Base-by-base conservation (phyloP, 495 filamentous ascomycete genomes). In the Aspergillus steynii region DNA sequence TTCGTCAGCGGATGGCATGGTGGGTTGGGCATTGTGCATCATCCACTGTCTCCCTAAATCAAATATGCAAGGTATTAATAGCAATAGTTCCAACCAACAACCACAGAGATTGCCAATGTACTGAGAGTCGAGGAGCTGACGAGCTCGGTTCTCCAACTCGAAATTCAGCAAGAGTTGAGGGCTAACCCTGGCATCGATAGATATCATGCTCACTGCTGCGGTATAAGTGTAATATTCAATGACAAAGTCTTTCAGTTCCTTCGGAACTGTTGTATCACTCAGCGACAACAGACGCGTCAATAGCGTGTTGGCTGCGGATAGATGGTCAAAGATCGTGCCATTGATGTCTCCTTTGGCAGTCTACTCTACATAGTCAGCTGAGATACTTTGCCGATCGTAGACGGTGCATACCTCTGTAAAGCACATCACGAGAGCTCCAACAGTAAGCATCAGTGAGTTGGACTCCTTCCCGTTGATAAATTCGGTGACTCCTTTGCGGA, bases 161-260 rank as follows among this genome's bases (percentile, higher is more conserved):
- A 74, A 67, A n/a, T 76, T 72, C 0, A 76, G 48, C 46, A 76
- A 65, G 0, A 76, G 55, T 45, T 76, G 74, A 9, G 68, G 62
- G 28, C 70, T 74, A 0, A 71, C 63, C 6, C 74, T 71, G 0
- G 72, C 74, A 42, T 76, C 74, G 56, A 76, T 72, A 1, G 74
- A 76, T n/a, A 75, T 74, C 74, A 76, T 75, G 65, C 72, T 76
- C n/a, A 75, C 72, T n/a, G 72, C 70, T 29, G 74, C 74, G 8
- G 74, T 76, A 60, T 76, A 76, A 12, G 69, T 70, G 60, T 76
- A 76, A 51, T 76, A 76, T 61, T 76, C 74, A 25, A 75, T 71
- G 8, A 76, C 74, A 42, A 76, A 76, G 34, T 73, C 71, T 64
- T 75, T 74, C 4, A 76, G 59, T n/a, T 75, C 72, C 45, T 69